Evolutionary conservation across 164 flowering plant species (phyloP).

Genomic region (Sedum album): DNA sequence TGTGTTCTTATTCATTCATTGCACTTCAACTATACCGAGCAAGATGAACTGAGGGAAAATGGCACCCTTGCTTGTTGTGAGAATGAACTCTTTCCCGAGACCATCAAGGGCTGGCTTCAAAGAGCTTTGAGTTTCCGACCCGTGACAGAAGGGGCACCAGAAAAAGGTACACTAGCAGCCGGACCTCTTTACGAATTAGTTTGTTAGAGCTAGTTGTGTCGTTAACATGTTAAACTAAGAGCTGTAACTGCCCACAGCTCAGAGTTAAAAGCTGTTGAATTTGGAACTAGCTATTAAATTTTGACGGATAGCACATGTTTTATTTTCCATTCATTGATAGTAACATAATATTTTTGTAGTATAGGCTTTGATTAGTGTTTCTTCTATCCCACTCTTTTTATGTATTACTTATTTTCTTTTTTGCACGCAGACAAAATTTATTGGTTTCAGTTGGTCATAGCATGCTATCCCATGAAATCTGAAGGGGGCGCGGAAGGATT

Average conservation of each 20-base stretch:
- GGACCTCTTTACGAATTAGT: not conserved
- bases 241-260: not conserved
- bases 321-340: not conserved
- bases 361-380: not conserved
- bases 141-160: conserved; percentile 35
- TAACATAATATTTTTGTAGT: not conserved
- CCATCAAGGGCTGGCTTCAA: conserved; percentile 57
- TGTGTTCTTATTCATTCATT: conserved; percentile 45
- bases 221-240: not conserved
- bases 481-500: conserved; percentile 27
- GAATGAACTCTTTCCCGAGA: conserved; percentile 26
- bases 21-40: conserved; percentile 14
- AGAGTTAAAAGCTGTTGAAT: not conserved
- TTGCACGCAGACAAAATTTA: conserved; percentile 54
- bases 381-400: not conserved
- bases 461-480: conserved; percentile 64
- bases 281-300: too few relatives aligned
- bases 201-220: not conserved
- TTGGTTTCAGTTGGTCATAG: conserved; percentile 66
- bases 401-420: not conserved
- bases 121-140: conserved; percentile 50
- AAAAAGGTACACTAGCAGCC: conserved; percentile 39
- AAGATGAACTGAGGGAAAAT: conserved; percentile 18
- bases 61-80: conserved; percentile 19
- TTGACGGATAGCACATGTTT: not conserved